A percentile compares a stretch with the other conserved stretches of the same genome.
Evolutionary conservation across 805 yeast species (phyloP).

Genomic region (Dipodascopsis tothii): DNA sequence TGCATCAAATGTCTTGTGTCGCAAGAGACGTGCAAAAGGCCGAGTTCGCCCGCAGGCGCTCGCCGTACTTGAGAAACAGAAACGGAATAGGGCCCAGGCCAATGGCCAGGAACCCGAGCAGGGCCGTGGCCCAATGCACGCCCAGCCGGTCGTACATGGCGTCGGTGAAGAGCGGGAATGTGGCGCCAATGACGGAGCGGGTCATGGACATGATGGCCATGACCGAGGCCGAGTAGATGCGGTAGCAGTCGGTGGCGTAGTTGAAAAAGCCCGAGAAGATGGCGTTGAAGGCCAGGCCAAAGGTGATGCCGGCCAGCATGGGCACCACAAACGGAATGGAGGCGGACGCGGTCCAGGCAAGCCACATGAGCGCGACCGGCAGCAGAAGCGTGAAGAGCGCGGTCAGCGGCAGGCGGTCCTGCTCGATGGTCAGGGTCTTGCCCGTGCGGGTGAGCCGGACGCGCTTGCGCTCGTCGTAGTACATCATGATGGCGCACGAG

Average conservation of each 20-base stretch:
- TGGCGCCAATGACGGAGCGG: slow-evolving; percentile 19
- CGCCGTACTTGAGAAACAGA: slow-evolving; percentile 46
- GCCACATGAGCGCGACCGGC: slow-evolving; percentile 50
- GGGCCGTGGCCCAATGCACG: slow-evolving; percentile 51
- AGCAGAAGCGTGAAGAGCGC: slow-evolving; percentile 37
- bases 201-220: slow-evolving; percentile 19
- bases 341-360: slow-evolving; percentile 50
- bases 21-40: slow-evolving; percentile 3
- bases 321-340: slow-evolving; percentile 47
- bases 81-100: slow-evolving; percentile 50
- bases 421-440: slow-evolving; percentile 44
- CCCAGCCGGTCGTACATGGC: slow-evolving; percentile 50
- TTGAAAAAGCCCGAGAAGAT: slow-evolving; percentile 62
- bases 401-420: slow-evolving; percentile 42
- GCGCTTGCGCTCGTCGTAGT: too few species aligned
- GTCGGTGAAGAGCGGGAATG: slow-evolving; percentile 45
- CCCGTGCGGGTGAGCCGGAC: too few species aligned
- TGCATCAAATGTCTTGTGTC: slow-evolving; percentile 1
- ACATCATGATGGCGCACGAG: too few species aligned
- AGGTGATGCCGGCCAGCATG: slow-evolving; percentile 62
- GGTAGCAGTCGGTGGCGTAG: slow-evolving; percentile 40
- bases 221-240: slow-evolving; percentile 21
- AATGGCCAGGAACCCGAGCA: slow-evolving; percentile 53
- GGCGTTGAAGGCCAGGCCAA: slow-evolving; percentile 64
- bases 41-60: slow-evolving; percentile 30